phyloP scores from a whole-genome alignment of 495 filamentous ascomycete genomes.

The Bombardia bombarda region DNA sequence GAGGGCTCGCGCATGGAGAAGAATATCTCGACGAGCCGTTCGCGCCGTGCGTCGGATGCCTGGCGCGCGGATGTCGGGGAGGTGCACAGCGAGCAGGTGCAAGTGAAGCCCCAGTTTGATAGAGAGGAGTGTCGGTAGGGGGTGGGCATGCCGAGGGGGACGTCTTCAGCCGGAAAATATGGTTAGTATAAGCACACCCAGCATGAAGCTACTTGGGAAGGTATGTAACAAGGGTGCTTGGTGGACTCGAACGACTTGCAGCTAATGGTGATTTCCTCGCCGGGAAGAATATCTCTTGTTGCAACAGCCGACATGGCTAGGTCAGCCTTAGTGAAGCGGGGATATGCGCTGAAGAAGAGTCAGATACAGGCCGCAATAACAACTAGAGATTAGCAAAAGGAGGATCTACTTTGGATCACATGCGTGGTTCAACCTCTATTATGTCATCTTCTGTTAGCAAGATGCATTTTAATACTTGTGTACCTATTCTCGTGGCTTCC shows the following conservation, averaged over 20 bases:
- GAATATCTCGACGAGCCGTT: slow-evolving; percentile 17
- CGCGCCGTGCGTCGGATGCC: slow-evolving; percentile 21
- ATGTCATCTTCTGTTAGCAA: too few relatives aligned
- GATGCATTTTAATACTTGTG: too few relatives aligned
- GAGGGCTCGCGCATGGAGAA: slow-evolving; percentile 13
- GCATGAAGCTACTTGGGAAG: neutral
- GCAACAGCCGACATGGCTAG: slow-evolving; percentile 26
- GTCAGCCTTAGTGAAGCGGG: slow-evolving; percentile 17
- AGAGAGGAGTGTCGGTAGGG: slow-evolving; percentile 16
- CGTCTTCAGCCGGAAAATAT: neutral
- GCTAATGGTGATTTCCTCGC: slow-evolving; percentile 30
- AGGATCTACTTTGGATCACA: neutral
- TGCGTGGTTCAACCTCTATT: neutral
- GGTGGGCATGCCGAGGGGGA: slow-evolving; percentile 22
- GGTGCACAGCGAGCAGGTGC: slow-evolving; percentile 26
- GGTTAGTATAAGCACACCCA: slow-evolving; percentile 5
- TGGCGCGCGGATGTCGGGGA: slow-evolving; percentile 12
- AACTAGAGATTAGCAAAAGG: too few relatives aligned
- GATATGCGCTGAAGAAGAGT: slow-evolving; percentile 22
- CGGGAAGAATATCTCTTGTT: slow-evolving; percentile 22
- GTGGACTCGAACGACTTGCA: slow-evolving; percentile 21
- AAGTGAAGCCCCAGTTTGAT: slow-evolving; percentile 30
- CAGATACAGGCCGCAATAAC: too few relatives aligned
- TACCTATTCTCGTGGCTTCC: too few relatives aligned
- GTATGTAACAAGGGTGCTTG: too few relatives aligned